These are phyloP conservation scores for Crassisporium funariophilum DNA, from an alignment of 768 basidiomycete genomes.

Conservation along the genomic window DNA sequence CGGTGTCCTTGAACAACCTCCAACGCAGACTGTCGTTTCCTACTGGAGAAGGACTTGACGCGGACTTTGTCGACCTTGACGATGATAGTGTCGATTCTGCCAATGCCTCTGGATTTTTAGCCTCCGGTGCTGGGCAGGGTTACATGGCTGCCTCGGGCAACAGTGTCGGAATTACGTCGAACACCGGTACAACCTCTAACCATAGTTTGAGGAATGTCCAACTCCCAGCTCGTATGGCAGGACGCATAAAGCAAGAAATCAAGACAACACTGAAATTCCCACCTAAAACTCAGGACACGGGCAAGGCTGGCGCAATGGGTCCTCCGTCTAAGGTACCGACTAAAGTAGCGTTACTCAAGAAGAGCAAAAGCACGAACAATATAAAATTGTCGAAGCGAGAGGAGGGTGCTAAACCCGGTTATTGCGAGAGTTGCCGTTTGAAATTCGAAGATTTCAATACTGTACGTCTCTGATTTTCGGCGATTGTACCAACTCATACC, in stretches of 20 bases:
- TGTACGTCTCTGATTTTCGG: slow-evolving; percentile 46
- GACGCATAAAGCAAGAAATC: slow-evolving; percentile 64
- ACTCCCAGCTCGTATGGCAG: slow-evolving; percentile 55
- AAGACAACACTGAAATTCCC: slow-evolving; percentile 62
- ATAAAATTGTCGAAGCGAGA: slow-evolving; percentile 75
- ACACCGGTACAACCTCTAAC: slow-evolving; percentile 82
- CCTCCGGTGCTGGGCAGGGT: slow-evolving; percentile 49
- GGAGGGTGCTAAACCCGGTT: slow-evolving; percentile 90
- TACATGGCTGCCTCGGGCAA: slow-evolving; percentile 96
- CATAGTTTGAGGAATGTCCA: slow-evolving; percentile 46
- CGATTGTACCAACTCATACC: slow-evolving; percentile 3
- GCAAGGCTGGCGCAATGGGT: slow-evolving; percentile 56
- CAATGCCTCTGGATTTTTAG: slow-evolving; percentile 71
- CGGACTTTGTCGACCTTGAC: slow-evolving; percentile 35
- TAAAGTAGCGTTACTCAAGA: slow-evolving; percentile 56
- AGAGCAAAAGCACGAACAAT: slow-evolving; percentile 82
- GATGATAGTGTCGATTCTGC: slow-evolving; percentile 54
- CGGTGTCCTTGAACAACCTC: slow-evolving; percentile 78
- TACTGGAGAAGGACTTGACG: slow-evolving; percentile 24
- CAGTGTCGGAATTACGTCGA: slow-evolving; percentile 90
- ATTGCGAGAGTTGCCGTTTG: slow-evolving; percentile 93
- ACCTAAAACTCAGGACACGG: slow-evolving; percentile 25
- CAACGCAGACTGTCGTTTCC: slow-evolving; percentile 50
- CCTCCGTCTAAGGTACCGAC: slow-evolving; percentile 65
- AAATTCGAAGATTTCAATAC: slow-evolving; percentile 87